Base-by-base conservation (phyloP, 2,329 filamentous ascomycete species). In the Fusarium citri region DNA sequence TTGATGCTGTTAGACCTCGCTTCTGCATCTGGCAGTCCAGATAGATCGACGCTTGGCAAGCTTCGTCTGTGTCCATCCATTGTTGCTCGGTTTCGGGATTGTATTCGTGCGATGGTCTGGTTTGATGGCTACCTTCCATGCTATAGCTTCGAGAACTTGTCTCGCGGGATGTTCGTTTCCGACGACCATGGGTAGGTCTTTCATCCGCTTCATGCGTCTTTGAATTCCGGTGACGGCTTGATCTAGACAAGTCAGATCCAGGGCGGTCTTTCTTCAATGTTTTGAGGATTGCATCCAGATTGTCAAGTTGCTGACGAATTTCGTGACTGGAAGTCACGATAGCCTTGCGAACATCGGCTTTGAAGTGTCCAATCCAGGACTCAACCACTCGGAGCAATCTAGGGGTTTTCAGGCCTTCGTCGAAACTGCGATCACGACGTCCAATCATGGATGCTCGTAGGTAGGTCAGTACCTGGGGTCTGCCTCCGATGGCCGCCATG, bases 401-500 rank as follows among this genome's bases (percentile, higher is more conserved):
- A 22, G 84, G 83, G 10, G 60, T 46, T 31, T 23, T 57, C 5
- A 51, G 37, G 9, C 42, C 42, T 51, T 64, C 16, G 37, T 68
- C 56, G 75, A 74, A 23, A 68, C 67, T 34, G 18, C 51, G 55
- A 37, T 60, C 43, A n/a, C 56, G 49, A 20, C 86, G 80, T 31
- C 81, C 80, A 12, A 82, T 28, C 56, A 87, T 70, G 42, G 79
- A 76, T 5, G 84, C 81, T 28, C 82, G 76, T 31, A 89, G 71
- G 69, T 86, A 85, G 8, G 78, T 73, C 4, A 89, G 74, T 3
- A 82, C 68, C 18, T 78, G 73, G 7, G 72, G 75, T 31, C 80
- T 79, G 0, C 82, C 83, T 4, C 86, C 86, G 1, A 89, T 72
- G 5, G 79, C 78, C 3, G 84, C 80, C 15, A 89, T 74, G 28